These are phyloP conservation scores for Eucalyptus paniculata DNA, from an alignment of 345 rosid genomes.

Conservation along the genomic window DNA sequence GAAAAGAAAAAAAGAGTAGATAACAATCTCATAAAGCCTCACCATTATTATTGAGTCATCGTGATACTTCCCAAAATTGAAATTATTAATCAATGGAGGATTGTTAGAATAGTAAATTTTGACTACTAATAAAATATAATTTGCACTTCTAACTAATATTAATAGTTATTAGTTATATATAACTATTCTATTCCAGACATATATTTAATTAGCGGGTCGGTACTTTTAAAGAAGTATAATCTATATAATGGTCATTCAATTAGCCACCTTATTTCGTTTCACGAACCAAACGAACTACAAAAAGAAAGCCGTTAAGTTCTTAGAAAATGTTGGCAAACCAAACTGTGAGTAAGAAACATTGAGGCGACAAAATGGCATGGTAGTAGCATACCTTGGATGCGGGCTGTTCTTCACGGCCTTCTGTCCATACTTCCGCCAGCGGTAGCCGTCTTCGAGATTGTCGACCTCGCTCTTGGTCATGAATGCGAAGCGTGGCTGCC, in stretches of 20 bases:
- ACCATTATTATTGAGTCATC: not conserved
- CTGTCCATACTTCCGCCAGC: slow-evolving; percentile 31
- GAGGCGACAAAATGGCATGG: not conserved
- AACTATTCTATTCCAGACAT: not conserved
- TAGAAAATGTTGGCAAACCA: not conserved
- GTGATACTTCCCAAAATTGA: not conserved
- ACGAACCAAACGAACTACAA: not conserved
- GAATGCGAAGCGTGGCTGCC: slow-evolving; percentile 78
- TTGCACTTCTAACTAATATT: not conserved
- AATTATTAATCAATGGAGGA: not conserved
- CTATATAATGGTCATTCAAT: not conserved
- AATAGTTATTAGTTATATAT: not conserved
- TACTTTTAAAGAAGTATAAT: not conserved
- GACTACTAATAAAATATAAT: not conserved
- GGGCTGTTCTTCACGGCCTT: slow-evolving; percentile 92
- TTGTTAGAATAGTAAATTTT: not conserved
- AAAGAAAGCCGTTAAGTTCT: not conserved
- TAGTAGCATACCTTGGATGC: slow-evolving; percentile 49
- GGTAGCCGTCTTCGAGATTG: slow-evolving; percentile 89
- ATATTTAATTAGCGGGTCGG: not conserved
- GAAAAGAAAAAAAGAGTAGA: not conserved
- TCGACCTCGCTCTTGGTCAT: slow-evolving; percentile 93
- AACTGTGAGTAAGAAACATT: not conserved
- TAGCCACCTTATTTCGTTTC: not conserved
- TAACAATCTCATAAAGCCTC: not conserved